These are phyloP conservation scores for Leccinellum albellum DNA, from an alignment of 768 basidiomycete genomes.

Conservation along the genomic window DNA sequence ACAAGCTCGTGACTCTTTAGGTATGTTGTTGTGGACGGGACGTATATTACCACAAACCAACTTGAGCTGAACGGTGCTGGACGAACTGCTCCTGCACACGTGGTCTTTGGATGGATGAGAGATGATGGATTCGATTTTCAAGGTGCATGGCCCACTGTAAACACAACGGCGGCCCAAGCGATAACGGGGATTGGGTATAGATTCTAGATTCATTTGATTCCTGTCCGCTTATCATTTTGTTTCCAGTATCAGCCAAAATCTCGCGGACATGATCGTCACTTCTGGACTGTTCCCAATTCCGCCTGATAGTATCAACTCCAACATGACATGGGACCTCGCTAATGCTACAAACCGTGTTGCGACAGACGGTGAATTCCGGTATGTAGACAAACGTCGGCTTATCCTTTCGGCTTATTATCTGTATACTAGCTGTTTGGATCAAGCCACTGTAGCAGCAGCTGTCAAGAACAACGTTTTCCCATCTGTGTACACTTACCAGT, in stretches of 20 bases:
- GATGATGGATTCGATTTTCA: constrained; percentile 49
- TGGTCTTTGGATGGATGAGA: constrained; percentile 49
- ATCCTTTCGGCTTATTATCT: neutral
- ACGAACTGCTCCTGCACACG: constrained; percentile 40
- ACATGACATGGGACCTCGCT: constrained; percentile 4
- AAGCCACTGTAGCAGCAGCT: constrained; percentile 45
- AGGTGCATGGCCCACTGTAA: constrained; percentile 30
- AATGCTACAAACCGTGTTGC: constrained; percentile 5
- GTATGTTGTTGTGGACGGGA: constrained; percentile 43
- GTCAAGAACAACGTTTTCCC: constrained; percentile 40
- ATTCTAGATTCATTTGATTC: neutral
- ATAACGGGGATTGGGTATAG: neutral
- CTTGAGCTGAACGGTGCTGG: constrained; percentile 40
- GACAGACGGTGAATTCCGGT: constrained; percentile 9
- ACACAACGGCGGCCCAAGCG: constrained; percentile 1
- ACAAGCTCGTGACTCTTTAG: neutral
- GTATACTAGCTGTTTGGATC: constrained; percentile 34
- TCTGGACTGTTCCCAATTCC: constrained; percentile 4
- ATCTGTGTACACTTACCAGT: constrained; percentile 44
- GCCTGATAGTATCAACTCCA: neutral
- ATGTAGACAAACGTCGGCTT: neutral
- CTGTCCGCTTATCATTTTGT: neutral
- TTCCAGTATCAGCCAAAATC: constrained; percentile 1
- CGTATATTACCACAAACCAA: constrained; percentile 37
- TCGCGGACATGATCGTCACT: constrained; percentile 1